Evolutionary conservation across 805 yeast genomes (phyloP), one percentile per base, ranked within the genome.

Genomic region (Ogataea zsoltii): DNA sequence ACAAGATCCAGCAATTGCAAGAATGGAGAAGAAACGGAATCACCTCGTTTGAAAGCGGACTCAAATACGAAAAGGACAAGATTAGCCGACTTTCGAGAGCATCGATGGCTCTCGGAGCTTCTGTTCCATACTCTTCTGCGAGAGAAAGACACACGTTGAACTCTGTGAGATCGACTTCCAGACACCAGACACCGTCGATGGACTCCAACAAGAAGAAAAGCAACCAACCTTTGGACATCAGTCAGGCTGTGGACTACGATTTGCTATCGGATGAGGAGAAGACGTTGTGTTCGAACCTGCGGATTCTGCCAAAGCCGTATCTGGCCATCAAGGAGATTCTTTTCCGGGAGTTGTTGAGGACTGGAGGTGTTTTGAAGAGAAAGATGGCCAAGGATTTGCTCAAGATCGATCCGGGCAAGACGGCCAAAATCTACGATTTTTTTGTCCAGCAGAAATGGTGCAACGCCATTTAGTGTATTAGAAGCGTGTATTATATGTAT

Each of bases 381-480:
- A 84, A 88, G 59, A 83, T 85, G 14, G 94, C 96, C n/a, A 76
- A 90, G 56, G 96, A 86, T 47, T 69, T 89, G 45, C 69, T 88
- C 49, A 86, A 88, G 58, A 82, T 94, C 44, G 99, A 94, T 61
- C 85, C 90, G 13, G 76, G 79, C 53, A 94, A 92, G 64, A 88
- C 96, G 2, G 83, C 88, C 19, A 82, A 85, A 63, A 85, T 94
- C 41, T 94, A 87, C 66, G 98, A 94, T 61, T 94, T 94, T 61
- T 94, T 94, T 65, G 88, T 86, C 49, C 81, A 83, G 48, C 97
- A 94, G 75, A 87, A 88, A 47, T 94, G 99, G 99, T 79, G 82
- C 60, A 59, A 58, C 47, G 55, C 65, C 41, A 51, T 48, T 44
- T 49, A 41, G 17, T 37, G 25, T 28, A 37, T 17, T n/a, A 37